Evolutionary conservation across 306 rosid species (phyloP), one percentile per base, ranked within the genome.

Genomic region (Pterocarpus santalinus): DNA sequence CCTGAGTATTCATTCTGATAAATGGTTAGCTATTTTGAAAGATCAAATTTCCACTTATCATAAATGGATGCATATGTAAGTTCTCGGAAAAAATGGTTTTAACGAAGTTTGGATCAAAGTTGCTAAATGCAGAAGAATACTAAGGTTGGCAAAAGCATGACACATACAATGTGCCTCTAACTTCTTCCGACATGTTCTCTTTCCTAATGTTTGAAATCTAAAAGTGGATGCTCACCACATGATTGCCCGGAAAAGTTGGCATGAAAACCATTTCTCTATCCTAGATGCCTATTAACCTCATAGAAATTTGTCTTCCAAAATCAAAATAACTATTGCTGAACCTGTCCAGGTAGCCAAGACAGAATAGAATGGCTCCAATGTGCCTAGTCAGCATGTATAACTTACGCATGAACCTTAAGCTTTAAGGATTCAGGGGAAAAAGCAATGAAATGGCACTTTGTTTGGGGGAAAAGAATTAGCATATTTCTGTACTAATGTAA

Each of bases 1-100:
- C 95, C 97, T 95, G 97, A 63, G 16, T 61, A 32, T 79, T 58
- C 58, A 82, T 53, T 69, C 69, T 44, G 38, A 73, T 61, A 41
- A 38, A 65, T 74, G 34, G 68, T 79, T 75, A 82, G 72, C 53
- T 35, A 86, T 39, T 61, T 66, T 55, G 14, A 15, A 61, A 30
- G 65, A 66, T 43, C 74, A 77, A 80, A 66, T 67, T 60, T 78
- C 41, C 71, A 47, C 36, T 38, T 15, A 77, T 16, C 35, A 61
- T 69, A 55, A 55, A 56, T 36, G 61, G 2, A 69, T 62, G 73
- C 39, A 32, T 28, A 46, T 14, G n/a, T 5, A 76, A 60, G 39
- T 22, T 63, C 38, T 64, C 38, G 65, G 4, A 60, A 30, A 28
- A 35, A 13, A 64, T 49, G 28, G 33, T 47, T 8, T 47, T 39